Conservation (phyloP, 306 rosid genomes). For the Trifolium subterraneum region DNA sequence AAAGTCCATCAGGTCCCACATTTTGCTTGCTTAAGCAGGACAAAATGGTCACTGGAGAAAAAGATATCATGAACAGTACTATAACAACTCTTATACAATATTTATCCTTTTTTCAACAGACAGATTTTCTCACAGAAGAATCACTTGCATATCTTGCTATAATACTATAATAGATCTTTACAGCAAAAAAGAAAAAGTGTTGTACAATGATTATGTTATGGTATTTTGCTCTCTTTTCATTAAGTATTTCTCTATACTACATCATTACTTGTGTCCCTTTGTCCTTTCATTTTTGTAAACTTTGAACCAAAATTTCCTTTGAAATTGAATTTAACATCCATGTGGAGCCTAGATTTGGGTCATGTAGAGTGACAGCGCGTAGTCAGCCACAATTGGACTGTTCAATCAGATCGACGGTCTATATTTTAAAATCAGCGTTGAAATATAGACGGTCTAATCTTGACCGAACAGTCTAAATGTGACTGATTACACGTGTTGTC, state of each 20-base stretch:
- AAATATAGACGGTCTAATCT: too few relatives aligned
- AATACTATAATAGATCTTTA: conserved; percentile 22
- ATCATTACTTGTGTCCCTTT: conserved; percentile 14
- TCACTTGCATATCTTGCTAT: conserved; percentile 38
- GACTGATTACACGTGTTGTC: too few relatives aligned
- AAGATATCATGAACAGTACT: conserved; percentile 39
- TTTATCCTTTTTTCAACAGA: conserved; percentile 37
- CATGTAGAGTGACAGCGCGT: too few relatives aligned
- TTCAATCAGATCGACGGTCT: too few relatives aligned
- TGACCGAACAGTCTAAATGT: too few relatives aligned
- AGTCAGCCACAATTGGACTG: too few relatives aligned
- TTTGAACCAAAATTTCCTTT: conserved; percentile 19
- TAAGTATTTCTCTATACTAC: neutral
- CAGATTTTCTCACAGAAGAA: conserved; percentile 43
- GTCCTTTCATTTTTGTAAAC: conserved; percentile 5
- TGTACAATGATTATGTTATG: conserved; percentile 22
- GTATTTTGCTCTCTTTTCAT: conserved; percentile 28
- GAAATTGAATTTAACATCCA: neutral
- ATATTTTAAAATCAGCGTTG: too few relatives aligned
- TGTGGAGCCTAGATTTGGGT: neutral
- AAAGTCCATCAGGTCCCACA: conserved; percentile 36
- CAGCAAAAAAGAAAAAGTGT: conserved; percentile 24
- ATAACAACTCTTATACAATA: conserved; percentile 30
- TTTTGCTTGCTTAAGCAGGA: conserved; percentile 42
- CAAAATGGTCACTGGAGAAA: conserved; percentile 46